Evolutionary conservation across 2,329 filamentous ascomycete genomes (phyloP), one percentile per base, ranked within the genome.

Genomic region (Tolypocladium album): DNA sequence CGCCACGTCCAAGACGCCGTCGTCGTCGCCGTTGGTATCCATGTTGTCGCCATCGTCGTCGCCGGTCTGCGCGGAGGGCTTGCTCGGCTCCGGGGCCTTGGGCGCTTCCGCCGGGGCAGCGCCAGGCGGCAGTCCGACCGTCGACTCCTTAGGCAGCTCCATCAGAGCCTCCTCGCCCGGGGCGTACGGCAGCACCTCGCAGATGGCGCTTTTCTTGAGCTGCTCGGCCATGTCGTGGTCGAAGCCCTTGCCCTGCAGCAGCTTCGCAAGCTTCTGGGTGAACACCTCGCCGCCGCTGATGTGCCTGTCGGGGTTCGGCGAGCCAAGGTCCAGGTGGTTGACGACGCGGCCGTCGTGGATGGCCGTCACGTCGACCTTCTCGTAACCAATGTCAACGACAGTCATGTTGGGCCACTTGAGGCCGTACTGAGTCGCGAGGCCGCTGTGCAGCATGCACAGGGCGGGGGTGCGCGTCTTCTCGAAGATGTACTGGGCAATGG

Each of bases 401-500:
- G 91, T 94, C 68, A 94, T 88, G 66, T 85, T 91, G 39, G 87
- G 82, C 78, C 80, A 82, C 71, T 84, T 85, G 38, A 92, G 82
- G 13, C 91, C 92, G 69, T 95, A 97, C 60, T 94, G 88, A 0
- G 91, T 89, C 34, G 94, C 92, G 55, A 95, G 77, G 3, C 90
- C 92, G 66, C 91, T 88, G 74, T 97, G 90, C 78, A 99, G 88
- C 63, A 97, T 82, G 67, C 89, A 92, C 58, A 99, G 88, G 0
- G 90, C 92, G 0, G 94, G 94, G 0, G 91, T 94, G 77, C 93
- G 94, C 71, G 96, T 96, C 75, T 94, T 95, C 75, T 99, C 94
- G 69, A 99, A 99, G 64, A 97, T 85, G 78, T 96, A 99, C 64
- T 94, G 90, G 17, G 92, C 89, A 65, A 99, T 87, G 45, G 83